Percentiles rank a stretch among this genome's conserved stretches.
Evolutionary conservation across 257 asterid genomes (phyloP).

Genomic region (Coffea eugenioides): DNA sequence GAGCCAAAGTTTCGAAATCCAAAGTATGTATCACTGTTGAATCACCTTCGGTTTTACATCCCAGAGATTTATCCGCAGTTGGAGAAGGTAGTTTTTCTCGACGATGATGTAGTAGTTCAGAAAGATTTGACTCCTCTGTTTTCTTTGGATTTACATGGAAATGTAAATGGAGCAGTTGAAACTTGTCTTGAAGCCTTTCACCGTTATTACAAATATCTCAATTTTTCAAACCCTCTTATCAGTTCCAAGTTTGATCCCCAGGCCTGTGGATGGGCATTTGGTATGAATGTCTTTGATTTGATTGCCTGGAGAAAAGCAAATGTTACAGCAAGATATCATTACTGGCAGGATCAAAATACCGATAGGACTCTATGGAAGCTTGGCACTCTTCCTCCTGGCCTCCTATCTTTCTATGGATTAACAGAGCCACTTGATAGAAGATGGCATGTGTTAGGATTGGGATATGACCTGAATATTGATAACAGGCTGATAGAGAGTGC

Average conservation of each 20-base stretch:
- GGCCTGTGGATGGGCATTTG: conserved; percentile 94
- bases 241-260: conserved; percentile 84
- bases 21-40: conserved; percentile 54
- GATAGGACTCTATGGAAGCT: conserved; percentile 75
- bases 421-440: conserved; percentile 84
- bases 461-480: conserved; percentile 66
- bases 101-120: conserved; percentile 80
- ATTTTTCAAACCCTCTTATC: conserved; percentile 76
- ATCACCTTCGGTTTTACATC: conserved; percentile 80
- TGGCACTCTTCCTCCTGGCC: conserved; percentile 87
- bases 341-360: conserved; percentile 63
- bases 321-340: conserved; percentile 65
- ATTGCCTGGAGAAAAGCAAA: conserved; percentile 74
- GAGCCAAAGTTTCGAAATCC: conserved; percentile 63
- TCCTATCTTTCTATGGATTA: conserved; percentile 73
- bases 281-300: conserved; percentile 82
- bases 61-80: conserved; percentile 79
- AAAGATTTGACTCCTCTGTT: conserved; percentile 82
- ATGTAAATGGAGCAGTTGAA: conserved; percentile 91
- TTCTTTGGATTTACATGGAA: conserved; percentile 78
- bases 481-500: conserved; percentile 76
- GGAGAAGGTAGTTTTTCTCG: conserved; percentile 84
- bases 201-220: conserved; percentile 74
- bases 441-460: conserved; percentile 90
- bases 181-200: conserved; percentile 90